phyloP scores from a whole-genome alignment of 2,329 filamentous ascomycete genomes.

The Monilinia vaccinii-corymbosi region DNA sequence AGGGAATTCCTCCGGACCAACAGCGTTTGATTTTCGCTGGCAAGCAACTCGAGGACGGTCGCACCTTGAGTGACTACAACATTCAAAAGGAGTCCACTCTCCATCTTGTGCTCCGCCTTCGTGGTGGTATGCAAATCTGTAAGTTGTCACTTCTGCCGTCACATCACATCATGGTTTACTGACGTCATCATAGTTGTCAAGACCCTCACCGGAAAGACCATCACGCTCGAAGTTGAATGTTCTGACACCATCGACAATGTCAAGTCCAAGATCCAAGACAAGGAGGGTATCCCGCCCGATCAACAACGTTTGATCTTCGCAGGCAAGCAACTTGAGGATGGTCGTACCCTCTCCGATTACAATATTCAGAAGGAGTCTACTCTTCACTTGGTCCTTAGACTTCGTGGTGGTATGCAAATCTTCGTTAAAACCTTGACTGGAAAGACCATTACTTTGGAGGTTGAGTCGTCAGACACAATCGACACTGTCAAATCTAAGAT shows the following conservation, averaged over 20 bases:
- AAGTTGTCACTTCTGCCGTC: slow-evolving; percentile 38
- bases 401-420: slow-evolving; percentile 73
- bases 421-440: slow-evolving; percentile 64
- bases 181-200: slow-evolving; percentile 53
- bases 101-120: slow-evolving; percentile 77
- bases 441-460: slow-evolving; percentile 61
- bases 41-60: slow-evolving; percentile 92
- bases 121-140: slow-evolving; percentile 80
- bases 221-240: slow-evolving; percentile 99
- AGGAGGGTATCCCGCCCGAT: slow-evolving; percentile 89
- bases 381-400: slow-evolving; percentile 69
- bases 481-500: slow-evolving; percentile 67
- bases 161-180: slow-evolving; percentile 41
- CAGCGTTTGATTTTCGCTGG: slow-evolving; percentile 94
- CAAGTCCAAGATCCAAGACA: slow-evolving; percentile 87
- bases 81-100: slow-evolving; percentile 90
- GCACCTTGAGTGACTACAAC: slow-evolving; percentile 86
- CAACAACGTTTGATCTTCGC: slow-evolving; percentile 92
- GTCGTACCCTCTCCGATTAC: slow-evolving; percentile 85
- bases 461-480: slow-evolving; percentile 59
- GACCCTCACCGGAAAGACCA: slow-evolving; percentile 86
- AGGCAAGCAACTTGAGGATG: slow-evolving; percentile 88
- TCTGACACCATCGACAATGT: slow-evolving; percentile 99
- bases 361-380: slow-evolving; percentile 94
- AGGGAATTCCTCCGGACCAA: slow-evolving; percentile 92